Evolutionary conservation across 1,284 basidiomycete species (phyloP), one percentile per base, ranked within the genome.

Genomic region (Takashimella koratensis): DNA sequence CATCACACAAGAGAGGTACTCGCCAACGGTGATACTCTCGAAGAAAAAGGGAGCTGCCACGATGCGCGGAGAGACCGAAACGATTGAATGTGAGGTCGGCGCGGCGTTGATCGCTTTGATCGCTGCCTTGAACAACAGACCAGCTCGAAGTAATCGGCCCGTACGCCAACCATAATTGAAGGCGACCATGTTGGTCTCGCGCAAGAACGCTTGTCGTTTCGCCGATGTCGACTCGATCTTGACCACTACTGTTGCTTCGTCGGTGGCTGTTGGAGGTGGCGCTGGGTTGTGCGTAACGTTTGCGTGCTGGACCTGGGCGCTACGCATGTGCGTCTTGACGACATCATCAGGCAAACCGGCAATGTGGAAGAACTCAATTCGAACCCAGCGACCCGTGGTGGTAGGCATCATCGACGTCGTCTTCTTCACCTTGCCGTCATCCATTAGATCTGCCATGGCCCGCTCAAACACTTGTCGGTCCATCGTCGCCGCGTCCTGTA

Each of bases 21-120:
- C 64, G 16, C 54, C 53, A 2, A 65, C 57, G 2, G 58, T 52
- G 10, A 74, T 55, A n/a, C 72, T 67, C 45, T 71, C 66, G 54
- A 64, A 67, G 8, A 74, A 46, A 8, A 70, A 48, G 0, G 67
- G 63, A 3, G 68, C 43, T 5, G 65, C 62, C 41, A 74, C 65
- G n/a, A 73, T 56, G 5, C 64, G 56, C 4, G 68, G 67, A 4
- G 57, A 58, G 1, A 23, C 40, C 2, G 62, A 64, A 0, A 66
- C 45, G 13, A 68, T 43, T 0, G 60, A 61, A 3, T 53, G 39
- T 10, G 64, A 54, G 16, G 54, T 49, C 0, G 54, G 36, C 19
- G 49, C 30, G 8, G 45, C 20, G 10, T 19, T 24, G 16, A 72
- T 46, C 1, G 65, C 63, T 26, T 52, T 47, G 22, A 70, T 39